A percentile compares a stretch with the other conserved stretches of the same genome.
These are phyloP conservation scores for Graphilbum fragrans DNA, from an alignment of 2,329 filamentous ascomycete species.

Conservation along the genomic window DNA sequence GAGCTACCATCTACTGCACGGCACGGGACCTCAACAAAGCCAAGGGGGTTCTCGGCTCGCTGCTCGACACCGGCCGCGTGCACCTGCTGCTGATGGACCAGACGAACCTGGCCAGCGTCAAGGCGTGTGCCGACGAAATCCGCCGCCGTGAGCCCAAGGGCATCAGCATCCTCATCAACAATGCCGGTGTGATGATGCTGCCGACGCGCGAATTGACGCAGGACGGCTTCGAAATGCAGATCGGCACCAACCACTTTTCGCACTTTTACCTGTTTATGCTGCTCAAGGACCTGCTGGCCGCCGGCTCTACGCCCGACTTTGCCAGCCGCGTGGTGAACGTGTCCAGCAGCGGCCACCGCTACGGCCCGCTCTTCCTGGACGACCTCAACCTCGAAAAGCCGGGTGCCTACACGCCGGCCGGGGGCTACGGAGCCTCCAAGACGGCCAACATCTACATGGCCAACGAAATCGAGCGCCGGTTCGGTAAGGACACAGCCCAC, in stretches of 20 bases:
- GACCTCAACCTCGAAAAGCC: constrained; percentile 24
- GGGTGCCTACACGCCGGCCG: constrained; percentile 19
- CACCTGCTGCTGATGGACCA: constrained; percentile 21
- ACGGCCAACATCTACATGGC: constrained; percentile 35
- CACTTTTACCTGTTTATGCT: constrained; percentile 41
- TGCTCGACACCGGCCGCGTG: constrained; percentile 16
- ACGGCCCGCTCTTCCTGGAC: constrained; percentile 19
- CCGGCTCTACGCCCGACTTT: constrained; percentile 23
- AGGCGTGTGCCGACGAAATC: constrained; percentile 19
- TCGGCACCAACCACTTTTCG: constrained; percentile 36
- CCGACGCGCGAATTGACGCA: constrained; percentile 19
- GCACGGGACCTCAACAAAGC: constrained; percentile 28
- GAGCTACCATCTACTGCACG: constrained; percentile 28
- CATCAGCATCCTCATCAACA: constrained; percentile 24
- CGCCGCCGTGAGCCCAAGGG: constrained; percentile 10
- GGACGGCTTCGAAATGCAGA: constrained; percentile 36
- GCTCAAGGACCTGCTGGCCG: constrained; percentile 28
- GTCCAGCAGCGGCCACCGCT: constrained; percentile 27
- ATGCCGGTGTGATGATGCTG: constrained; percentile 30
- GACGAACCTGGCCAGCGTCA: constrained; percentile 18
- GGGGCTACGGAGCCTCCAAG: constrained; percentile 32
- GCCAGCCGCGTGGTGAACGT: constrained; percentile 31
- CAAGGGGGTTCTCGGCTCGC: constrained; percentile 16
- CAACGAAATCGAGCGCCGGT: constrained; percentile 31
- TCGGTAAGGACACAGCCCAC: constrained; percentile 9